phyloP scores from a whole-genome alignment of 495 filamentous ascomycete genomes.

The Annulohypoxylon stygium region DNA sequence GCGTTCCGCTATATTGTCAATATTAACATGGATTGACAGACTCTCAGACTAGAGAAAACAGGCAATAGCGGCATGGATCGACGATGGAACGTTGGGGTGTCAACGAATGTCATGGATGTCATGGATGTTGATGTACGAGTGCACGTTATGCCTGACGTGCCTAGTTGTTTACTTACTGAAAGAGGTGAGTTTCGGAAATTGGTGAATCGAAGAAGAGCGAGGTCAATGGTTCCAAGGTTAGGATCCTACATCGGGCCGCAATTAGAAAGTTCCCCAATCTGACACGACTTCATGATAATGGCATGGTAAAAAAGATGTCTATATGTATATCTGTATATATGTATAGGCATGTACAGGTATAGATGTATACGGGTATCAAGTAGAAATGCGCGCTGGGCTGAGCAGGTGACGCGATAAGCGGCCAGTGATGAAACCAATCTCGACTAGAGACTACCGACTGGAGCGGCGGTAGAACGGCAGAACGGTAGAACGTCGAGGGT shows the following conservation, averaged over 20 bases:
- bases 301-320: background rate
- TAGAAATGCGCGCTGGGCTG: conserved; percentile 28
- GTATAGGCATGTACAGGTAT: background rate
- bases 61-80: conserved; percentile 40
- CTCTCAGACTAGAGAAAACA: conserved; percentile 12
- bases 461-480: conserved; percentile 13
- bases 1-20: conserved; percentile 44
- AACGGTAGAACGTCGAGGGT: background rate
- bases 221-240: conserved; percentile 9
- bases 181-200: conserved; percentile 18
- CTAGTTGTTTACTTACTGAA: conserved; percentile 33
- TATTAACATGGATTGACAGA: conserved; percentile 46
- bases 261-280: conserved; percentile 28
- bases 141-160: conserved; percentile 31
- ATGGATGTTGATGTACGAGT: conserved; percentile 25
- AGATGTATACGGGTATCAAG: conserved; percentile 14
- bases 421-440: conserved; percentile 35
- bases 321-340: too few relatives aligned
- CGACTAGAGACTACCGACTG: background rate
- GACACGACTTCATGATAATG: conserved; percentile 24
- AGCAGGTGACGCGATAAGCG: conserved; percentile 35
- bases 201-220: conserved; percentile 9
- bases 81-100: conserved; percentile 35
- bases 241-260: conserved; percentile 41
- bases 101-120: conserved; percentile 27